phyloP scores from a whole-genome alignment of 2,329 filamentous ascomycete genomes.

The Chaetomium globosum region DNA sequence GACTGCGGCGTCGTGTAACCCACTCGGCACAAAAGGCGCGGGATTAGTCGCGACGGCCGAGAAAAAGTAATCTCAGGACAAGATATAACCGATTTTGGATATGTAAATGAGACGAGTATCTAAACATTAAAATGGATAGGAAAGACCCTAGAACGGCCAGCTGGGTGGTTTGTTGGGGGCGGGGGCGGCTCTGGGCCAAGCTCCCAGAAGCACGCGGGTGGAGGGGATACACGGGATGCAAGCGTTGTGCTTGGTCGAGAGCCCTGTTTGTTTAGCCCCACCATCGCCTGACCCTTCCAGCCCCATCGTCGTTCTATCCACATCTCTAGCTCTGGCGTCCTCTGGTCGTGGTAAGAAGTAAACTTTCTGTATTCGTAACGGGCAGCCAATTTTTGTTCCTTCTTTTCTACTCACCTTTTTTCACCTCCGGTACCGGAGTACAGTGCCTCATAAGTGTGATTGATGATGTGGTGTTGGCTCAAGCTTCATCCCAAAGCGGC shows the following conservation, averaged over 20 bases:
- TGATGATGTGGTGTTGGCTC: neutral
- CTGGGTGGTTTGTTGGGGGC: conserved; percentile 11
- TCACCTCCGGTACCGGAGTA: too few species aligned
- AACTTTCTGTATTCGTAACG: too few species aligned
- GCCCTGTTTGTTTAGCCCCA: conserved; percentile 11
- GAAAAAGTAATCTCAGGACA: conserved; percentile 8
- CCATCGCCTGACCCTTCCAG: conserved; percentile 13
- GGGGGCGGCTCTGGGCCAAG: conserved; percentile 12
- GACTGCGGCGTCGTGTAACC: conserved; percentile 22
- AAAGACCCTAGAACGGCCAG: conserved; percentile 1
- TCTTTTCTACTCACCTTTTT: too few species aligned
- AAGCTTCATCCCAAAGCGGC: neutral
- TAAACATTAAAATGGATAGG: conserved; percentile 2
- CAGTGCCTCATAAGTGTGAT: too few species aligned
- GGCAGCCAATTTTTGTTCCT: too few species aligned
- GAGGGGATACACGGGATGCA: conserved; percentile 24
- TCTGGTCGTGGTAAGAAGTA: too few species aligned
- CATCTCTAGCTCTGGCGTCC: neutral
- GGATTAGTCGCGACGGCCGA: neutral
- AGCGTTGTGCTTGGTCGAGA: conserved; percentile 8
- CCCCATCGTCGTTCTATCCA: neutral
- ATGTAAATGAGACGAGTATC: neutral
- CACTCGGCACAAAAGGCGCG: neutral
- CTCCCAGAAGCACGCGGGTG: conserved; percentile 17
- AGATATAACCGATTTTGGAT: conserved; percentile 16